A percentile compares a stretch with the other conserved stretches of the same genome.
phyloP scores from a whole-genome alignment of 495 filamentous ascomycete species.

The Penicillium ochrochloron region DNA sequence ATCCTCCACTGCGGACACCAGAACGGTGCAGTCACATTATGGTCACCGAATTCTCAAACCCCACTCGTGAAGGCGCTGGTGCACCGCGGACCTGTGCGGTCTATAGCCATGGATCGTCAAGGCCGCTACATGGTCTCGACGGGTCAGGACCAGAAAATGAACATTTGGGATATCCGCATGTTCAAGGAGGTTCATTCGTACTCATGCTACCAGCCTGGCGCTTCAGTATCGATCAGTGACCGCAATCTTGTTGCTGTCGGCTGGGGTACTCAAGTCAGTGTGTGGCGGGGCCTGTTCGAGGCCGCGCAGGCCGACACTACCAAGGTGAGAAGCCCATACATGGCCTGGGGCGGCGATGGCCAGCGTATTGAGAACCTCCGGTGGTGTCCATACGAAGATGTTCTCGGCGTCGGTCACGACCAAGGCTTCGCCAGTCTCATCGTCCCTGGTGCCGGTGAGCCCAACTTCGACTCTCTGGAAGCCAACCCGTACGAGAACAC shows the following conservation, averaged over 20 bases:
- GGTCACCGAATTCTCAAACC: slow-evolving; percentile 90
- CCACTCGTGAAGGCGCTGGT: slow-evolving; percentile 91
- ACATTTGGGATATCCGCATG: slow-evolving; percentile 94
- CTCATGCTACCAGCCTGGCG: slow-evolving; percentile 84
- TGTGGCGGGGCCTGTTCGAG: slow-evolving; percentile 87
- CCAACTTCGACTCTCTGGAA: slow-evolving; percentile 94
- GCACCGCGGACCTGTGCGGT: slow-evolving; percentile 91
- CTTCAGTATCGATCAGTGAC: slow-evolving; percentile 85
- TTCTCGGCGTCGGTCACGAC: slow-evolving; percentile 83
- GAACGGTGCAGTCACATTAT: slow-evolving; percentile 90
- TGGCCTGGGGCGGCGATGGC: slow-evolving; percentile 90
- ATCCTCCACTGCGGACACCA: slow-evolving; percentile 90
- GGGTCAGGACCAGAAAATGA: slow-evolving; percentile 89
- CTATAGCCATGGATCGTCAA: slow-evolving; percentile 82
- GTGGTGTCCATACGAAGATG: slow-evolving; percentile 96
- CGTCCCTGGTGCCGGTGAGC: slow-evolving; percentile 91
- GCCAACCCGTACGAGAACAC: slow-evolving; percentile 95
- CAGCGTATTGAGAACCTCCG: slow-evolving; percentile 76
- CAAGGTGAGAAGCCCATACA: slow-evolving; percentile 87
- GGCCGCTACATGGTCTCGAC: slow-evolving; percentile 95
- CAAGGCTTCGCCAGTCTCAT: slow-evolving; percentile 87
- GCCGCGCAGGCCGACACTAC: slow-evolving; percentile 69
- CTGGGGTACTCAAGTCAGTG: slow-evolving; percentile 85
- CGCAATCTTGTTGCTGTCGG: slow-evolving; percentile 84
- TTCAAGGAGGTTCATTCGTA: slow-evolving; percentile 91